These are phyloP conservation scores for Blastobotrys elegans DNA, from an alignment of 1,139 yeast genomes.

Conservation along the genomic window DNA sequence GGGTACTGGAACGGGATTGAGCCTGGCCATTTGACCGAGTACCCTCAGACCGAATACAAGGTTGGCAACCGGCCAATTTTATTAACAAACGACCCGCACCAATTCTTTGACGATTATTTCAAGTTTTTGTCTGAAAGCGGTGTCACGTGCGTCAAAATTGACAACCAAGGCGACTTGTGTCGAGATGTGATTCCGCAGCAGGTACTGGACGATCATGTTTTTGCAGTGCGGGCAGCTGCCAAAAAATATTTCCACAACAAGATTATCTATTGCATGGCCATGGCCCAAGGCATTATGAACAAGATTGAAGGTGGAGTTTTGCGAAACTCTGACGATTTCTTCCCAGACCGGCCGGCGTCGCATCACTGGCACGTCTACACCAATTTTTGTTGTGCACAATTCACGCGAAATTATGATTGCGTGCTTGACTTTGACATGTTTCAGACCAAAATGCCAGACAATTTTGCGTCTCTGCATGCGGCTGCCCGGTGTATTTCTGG, in stretches of 20 bases:
- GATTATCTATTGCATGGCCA: constrained; percentile 32
- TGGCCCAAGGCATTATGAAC: constrained; percentile 28
- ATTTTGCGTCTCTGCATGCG: constrained; percentile 25
- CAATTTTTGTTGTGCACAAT: constrained; percentile 27
- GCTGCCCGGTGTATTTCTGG: constrained; percentile 32
- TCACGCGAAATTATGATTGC: constrained; percentile 26
- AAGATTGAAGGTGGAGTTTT: constrained; percentile 16
- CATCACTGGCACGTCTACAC: constrained; percentile 33
- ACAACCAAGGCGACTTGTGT: constrained; percentile 27
- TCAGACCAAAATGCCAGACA: constrained; percentile 22
- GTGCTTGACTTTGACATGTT: constrained; percentile 35
- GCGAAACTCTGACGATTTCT: constrained; percentile 32
- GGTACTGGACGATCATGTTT: constrained; percentile 1
- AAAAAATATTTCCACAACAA: constrained; percentile 25
- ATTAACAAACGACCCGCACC: constrained; percentile 15
- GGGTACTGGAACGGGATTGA: constrained; percentile 34
- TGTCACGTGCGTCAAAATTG: constrained; percentile 31
- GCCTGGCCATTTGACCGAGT: constrained; percentile 24
- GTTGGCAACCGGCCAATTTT: constrained; percentile 7
- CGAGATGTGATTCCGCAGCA: constrained; percentile 23
- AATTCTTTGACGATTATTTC: constrained; percentile 30
- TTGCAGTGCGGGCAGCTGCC: constrained; percentile 21
- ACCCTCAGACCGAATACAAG: constrained; percentile 15
- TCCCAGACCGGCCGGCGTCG: constrained; percentile 25
- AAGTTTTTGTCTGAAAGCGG: constrained; percentile 25